phyloP scores from a whole-genome alignment of 306 rosid species.

The Ziziphus jujuba region DNA sequence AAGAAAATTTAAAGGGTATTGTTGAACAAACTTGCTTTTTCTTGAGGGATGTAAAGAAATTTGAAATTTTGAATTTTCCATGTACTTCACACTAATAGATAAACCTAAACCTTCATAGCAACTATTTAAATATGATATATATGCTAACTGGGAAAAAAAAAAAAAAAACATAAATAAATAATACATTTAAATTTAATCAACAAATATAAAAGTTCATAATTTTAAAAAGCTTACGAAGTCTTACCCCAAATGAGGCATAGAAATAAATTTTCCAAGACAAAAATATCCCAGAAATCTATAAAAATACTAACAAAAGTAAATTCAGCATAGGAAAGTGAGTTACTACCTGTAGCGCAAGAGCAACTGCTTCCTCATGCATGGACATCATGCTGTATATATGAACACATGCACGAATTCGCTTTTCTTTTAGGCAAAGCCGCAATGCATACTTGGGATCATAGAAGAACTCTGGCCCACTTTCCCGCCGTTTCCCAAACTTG shows the following conservation, averaged over 20 bases:
- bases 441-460: constrained; percentile 98
- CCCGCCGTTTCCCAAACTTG: constrained; percentile 93
- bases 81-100: too few species aligned
- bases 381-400: constrained; percentile 99
- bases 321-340: background rate
- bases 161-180: too few species aligned
- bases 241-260: too few species aligned
- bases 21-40: too few species aligned
- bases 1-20: background rate
- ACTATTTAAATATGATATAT: too few species aligned
- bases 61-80: background rate
- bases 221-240: too few species aligned
- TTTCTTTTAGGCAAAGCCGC: constrained; percentile 97
- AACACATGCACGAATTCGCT: constrained; percentile 97
- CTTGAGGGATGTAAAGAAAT: background rate
- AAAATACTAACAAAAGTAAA: background rate
- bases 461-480: constrained; percentile 88
- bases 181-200: too few species aligned
- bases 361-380: constrained; percentile 99
- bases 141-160: too few species aligned
- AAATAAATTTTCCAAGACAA: too few species aligned
- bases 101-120: too few species aligned
- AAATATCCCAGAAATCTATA: too few species aligned
- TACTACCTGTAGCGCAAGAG: constrained; percentile 88
- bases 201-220: too few species aligned